phyloP scores from a whole-genome alignment of 352 stramenopile genomes.

The Phytophthora pistaciae region DNA sequence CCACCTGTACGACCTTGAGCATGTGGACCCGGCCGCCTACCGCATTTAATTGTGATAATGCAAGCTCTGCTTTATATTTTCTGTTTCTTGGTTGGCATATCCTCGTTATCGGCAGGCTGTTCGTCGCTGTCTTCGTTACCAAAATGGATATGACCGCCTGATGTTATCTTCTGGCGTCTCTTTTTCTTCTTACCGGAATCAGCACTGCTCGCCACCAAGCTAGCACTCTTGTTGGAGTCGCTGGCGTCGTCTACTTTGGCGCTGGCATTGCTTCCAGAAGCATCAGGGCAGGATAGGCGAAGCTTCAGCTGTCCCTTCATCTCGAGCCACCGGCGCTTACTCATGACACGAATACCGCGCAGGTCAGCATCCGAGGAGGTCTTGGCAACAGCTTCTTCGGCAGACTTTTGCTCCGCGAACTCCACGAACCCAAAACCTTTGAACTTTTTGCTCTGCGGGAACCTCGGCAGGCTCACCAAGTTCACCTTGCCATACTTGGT shows the following conservation, averaged over 20 bases:
- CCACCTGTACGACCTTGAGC: constrained; percentile 78
- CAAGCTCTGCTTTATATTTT: constrained; percentile 25
- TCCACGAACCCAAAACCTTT: constrained; percentile 90
- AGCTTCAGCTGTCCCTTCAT: constrained; percentile 77
- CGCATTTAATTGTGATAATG: constrained; percentile 57
- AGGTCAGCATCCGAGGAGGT: constrained; percentile 32
- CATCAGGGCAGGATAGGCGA: constrained; percentile 31
- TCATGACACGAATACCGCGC: constrained; percentile 60
- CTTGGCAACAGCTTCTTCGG: constrained; percentile 32
- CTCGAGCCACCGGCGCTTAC: constrained; percentile 62
- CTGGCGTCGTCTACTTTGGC: background rate
- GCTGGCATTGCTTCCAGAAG: background rate
- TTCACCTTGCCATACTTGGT: constrained; percentile 77
- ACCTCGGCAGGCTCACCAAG: constrained; percentile 81
- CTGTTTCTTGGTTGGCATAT: constrained; percentile 30
- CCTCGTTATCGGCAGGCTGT: constrained; percentile 2
- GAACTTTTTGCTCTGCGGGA: constrained; percentile 69
- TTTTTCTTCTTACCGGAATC: constrained; percentile 28
- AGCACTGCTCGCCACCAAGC: background rate
- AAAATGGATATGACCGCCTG: constrained; percentile 54
- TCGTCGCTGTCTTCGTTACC: constrained; percentile 34
- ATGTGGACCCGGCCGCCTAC: constrained; percentile 74
- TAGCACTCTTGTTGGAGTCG: background rate
- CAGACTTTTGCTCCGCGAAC: constrained; percentile 54
- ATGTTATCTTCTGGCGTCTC: constrained; percentile 16